A percentile compares a stretch with the other conserved stretches of the same genome.
Evolutionary conservation across 768 basidiomycete species (phyloP).

Genomic region (Leccinum aurantiacum): DNA sequence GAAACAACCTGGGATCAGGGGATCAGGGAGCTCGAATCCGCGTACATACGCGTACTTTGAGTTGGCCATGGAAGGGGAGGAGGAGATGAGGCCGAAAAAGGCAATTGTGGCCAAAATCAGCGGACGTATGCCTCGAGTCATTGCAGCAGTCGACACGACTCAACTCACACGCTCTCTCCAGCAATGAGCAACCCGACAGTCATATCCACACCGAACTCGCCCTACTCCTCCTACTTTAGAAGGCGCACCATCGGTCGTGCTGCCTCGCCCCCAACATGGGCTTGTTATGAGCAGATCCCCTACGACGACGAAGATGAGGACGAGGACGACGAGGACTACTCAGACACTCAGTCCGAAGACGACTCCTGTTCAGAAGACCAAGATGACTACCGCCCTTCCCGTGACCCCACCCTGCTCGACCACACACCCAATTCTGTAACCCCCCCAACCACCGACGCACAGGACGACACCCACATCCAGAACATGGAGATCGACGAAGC

Average conservation of each 20-base stretch:
- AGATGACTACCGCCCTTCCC: constrained; percentile 51
- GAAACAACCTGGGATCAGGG: constrained; percentile 79
- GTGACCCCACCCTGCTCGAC: constrained; percentile 30
- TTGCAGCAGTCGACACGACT: not conserved
- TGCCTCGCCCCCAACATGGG: constrained; percentile 83
- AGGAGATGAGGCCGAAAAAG: constrained; percentile 15
- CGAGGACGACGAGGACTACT: constrained; percentile 56
- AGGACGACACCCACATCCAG: constrained; percentile 44
- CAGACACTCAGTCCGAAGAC: constrained; percentile 54
- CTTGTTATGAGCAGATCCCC: constrained; percentile 88
- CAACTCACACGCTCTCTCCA: not conserved
- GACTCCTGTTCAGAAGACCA: constrained; percentile 73
- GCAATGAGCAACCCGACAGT: constrained; percentile 25
- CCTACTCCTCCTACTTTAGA: constrained; percentile 43
- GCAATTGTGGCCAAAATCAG: constrained; percentile 9
- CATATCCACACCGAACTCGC: constrained; percentile 25
- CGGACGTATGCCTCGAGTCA: not conserved
- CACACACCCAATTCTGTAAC: constrained; percentile 24
- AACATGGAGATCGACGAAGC: constrained; percentile 56
- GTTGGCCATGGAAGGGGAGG: constrained; percentile 67
- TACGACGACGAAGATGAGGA: constrained; percentile 59
- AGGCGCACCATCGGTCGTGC: constrained; percentile 77
- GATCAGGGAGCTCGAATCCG: constrained; percentile 86
- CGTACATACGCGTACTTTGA: constrained; percentile 92
- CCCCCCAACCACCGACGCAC: constrained; percentile 21